phyloP scores from a whole-genome alignment of 169 alveolate species.

The Plasmodium fragile region DNA sequence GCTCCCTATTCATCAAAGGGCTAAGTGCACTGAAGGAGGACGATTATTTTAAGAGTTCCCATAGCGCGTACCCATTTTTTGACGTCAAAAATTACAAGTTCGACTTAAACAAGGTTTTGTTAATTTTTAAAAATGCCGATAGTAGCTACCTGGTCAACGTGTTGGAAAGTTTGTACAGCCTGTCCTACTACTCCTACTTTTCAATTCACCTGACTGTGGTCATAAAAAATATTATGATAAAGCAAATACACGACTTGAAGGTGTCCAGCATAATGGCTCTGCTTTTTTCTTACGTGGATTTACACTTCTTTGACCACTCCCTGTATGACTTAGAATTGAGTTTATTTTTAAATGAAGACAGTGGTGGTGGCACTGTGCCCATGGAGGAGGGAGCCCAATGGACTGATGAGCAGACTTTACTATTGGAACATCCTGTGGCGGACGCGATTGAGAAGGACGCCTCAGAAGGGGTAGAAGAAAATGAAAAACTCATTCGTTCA shows the following conservation, averaged over 20 bases:
- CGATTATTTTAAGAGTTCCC: slow-evolving; percentile 52
- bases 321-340: slow-evolving; percentile 34
- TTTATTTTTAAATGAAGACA: slow-evolving; percentile 45
- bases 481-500: not conserved
- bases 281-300: slow-evolving; percentile 33
- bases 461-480: not conserved
- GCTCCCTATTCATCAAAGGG: slow-evolving; percentile 31
- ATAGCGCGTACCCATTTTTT: slow-evolving; percentile 55
- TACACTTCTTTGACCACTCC: slow-evolving; percentile 55
- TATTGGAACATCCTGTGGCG: not conserved
- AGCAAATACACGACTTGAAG: slow-evolving; percentile 67
- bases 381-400: not conserved
- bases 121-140: slow-evolving; percentile 35
- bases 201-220: slow-evolving; percentile 48
- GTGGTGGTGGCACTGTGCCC: not conserved
- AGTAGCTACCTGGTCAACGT: slow-evolving; percentile 54
- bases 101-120: slow-evolving; percentile 24
- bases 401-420: not conserved
- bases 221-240: slow-evolving; percentile 53
- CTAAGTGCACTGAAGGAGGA: slow-evolving; percentile 40
- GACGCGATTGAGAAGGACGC: not conserved
- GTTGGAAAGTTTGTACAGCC: slow-evolving; percentile 30
- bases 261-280: slow-evolving; percentile 52
- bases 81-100: slow-evolving; percentile 37
- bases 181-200: slow-evolving; percentile 65